A percentile compares a stretch with the other conserved stretches of the same genome.
These are phyloP conservation scores for Kurtzmaniella fragi DNA, from an alignment of 805 yeast genomes.

Conservation along the genomic window DNA sequence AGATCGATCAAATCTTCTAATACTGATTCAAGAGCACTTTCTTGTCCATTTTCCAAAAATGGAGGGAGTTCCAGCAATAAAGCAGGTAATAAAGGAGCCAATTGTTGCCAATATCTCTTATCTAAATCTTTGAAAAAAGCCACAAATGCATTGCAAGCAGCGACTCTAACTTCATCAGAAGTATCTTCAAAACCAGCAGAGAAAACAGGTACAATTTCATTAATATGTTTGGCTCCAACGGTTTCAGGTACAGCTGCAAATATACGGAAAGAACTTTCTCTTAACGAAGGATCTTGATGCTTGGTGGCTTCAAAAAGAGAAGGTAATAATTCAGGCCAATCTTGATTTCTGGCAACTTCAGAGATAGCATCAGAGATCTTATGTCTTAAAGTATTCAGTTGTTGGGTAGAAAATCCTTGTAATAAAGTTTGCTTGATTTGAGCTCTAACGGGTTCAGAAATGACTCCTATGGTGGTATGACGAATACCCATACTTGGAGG, in stretches of 20 bases:
- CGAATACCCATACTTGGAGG: slow-evolving; percentile 74
- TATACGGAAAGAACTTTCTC: slow-evolving; percentile 90
- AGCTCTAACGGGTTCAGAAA: slow-evolving; percentile 51
- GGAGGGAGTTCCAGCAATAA: slow-evolving; percentile 84
- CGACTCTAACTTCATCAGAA: slow-evolving; percentile 79
- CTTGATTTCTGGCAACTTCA: slow-evolving; percentile 75
- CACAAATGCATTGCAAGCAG: slow-evolving; percentile 89
- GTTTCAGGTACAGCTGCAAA: slow-evolving; percentile 79
- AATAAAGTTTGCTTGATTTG: slow-evolving; percentile 65
- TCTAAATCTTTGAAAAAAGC: slow-evolving; percentile 82
- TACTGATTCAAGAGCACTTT: slow-evolving; percentile 78
- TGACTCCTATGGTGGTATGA: slow-evolving; percentile 55
- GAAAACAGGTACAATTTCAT: slow-evolving; percentile 62
- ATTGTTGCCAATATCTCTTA: slow-evolving; percentile 67
- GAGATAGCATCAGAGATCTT: slow-evolving; percentile 92
- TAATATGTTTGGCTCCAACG: slow-evolving; percentile 54
- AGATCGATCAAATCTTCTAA: slow-evolving; percentile 84
- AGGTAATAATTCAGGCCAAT: slow-evolving; percentile 79
- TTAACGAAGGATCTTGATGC: slow-evolving; percentile 53
- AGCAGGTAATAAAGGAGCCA: slow-evolving; percentile 77
- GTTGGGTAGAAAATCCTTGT: slow-evolving; percentile 66
- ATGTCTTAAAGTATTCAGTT: slow-evolving; percentile 77
- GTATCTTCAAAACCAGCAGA: slow-evolving; percentile 76
- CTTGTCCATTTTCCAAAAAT: slow-evolving; percentile 73
- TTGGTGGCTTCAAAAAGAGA: slow-evolving; percentile 65